Conservation (phyloP, 495 filamentous ascomycete species). For the Aspergillus incahuasiensis region DNA sequence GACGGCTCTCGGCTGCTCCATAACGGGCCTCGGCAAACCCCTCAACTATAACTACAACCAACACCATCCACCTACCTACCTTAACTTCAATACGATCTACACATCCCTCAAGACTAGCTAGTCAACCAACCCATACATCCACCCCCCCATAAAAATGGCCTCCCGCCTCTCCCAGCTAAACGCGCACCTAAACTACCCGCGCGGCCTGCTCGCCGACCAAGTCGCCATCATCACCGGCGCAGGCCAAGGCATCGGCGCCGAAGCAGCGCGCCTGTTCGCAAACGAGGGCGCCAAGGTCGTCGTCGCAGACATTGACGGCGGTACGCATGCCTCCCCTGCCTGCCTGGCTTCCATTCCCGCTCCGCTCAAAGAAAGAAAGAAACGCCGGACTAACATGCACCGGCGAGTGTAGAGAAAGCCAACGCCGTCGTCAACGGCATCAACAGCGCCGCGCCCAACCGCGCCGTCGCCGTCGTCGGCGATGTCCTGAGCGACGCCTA, state of each 20-base stretch:
- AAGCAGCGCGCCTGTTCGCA: slow-evolving; percentile 73
- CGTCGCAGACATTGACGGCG: slow-evolving; percentile 72
- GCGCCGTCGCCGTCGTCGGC: slow-evolving; percentile 62
- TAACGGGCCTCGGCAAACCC: slow-evolving; percentile 10
- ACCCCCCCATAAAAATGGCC: slow-evolving; percentile 21
- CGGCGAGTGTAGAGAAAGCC: slow-evolving; percentile 61
- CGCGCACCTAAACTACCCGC: slow-evolving; percentile 73
- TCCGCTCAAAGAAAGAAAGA: neutral
- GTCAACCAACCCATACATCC: too few species aligned
- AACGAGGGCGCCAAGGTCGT: slow-evolving; percentile 83
- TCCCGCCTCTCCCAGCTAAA: slow-evolving; percentile 63
- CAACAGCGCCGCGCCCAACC: slow-evolving; percentile 54
- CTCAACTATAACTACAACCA: neutral
- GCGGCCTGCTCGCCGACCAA: slow-evolving; percentile 70
- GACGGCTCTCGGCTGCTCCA: slow-evolving; percentile 2
- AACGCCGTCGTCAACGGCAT: slow-evolving; percentile 58
- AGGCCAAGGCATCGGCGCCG: slow-evolving; percentile 87
- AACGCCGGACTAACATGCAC: neutral
- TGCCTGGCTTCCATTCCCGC: too few species aligned
- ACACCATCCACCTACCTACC: neutral
- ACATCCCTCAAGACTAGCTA: slow-evolving; percentile 14
- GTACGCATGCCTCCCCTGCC: slow-evolving; percentile 40
- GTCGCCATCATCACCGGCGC: slow-evolving; percentile 84
- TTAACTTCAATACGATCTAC: neutral
- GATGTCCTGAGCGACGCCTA: slow-evolving; percentile 67